Evolutionary conservation across 306 rosid species (phyloP).

Genomic region (Cotoneaster glaucophyllus): DNA sequence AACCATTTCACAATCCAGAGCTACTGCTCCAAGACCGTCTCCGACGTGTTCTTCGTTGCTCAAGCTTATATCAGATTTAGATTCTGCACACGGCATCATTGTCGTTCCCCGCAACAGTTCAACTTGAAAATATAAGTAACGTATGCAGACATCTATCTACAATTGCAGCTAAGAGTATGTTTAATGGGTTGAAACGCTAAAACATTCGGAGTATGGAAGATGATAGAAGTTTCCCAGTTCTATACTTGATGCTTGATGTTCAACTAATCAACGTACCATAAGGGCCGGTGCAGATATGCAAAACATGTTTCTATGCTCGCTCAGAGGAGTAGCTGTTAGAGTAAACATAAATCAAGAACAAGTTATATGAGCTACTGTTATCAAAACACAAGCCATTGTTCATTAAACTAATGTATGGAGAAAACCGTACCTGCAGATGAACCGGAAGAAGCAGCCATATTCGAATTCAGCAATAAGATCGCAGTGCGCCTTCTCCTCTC

Average conservation of each 20-base stretch:
- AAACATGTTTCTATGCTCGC: slow-evolving; percentile 43
- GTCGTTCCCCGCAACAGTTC: slow-evolving; percentile 45
- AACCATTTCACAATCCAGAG: slow-evolving; percentile 83
- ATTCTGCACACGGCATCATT: slow-evolving; percentile 12
- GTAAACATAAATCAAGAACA: no score
- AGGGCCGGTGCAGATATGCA: slow-evolving; percentile 39
- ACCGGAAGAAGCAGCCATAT: no score
- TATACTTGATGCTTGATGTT: neutral
- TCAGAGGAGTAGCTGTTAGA: slow-evolving; percentile 34
- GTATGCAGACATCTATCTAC: slow-evolving; percentile 1
- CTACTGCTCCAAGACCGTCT: slow-evolving; percentile 40
- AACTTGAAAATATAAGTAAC: slow-evolving; percentile 10
- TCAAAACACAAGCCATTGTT: no score
- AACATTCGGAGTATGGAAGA: neutral
- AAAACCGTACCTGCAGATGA: no score
- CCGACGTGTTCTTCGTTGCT: slow-evolving; percentile 23
- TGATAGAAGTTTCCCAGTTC: neutral
- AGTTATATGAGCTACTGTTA: no score
- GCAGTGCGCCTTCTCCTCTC: no score
- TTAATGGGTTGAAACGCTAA: neutral
- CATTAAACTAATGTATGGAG: no score
- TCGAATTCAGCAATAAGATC: no score
- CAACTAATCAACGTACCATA: slow-evolving; percentile 36
- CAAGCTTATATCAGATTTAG: slow-evolving; percentile 19
- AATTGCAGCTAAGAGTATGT: slow-evolving; percentile 2